phyloP scores from a whole-genome alignment of 805 yeast species.

The Isabelozyma pseudorhagii region DNA sequence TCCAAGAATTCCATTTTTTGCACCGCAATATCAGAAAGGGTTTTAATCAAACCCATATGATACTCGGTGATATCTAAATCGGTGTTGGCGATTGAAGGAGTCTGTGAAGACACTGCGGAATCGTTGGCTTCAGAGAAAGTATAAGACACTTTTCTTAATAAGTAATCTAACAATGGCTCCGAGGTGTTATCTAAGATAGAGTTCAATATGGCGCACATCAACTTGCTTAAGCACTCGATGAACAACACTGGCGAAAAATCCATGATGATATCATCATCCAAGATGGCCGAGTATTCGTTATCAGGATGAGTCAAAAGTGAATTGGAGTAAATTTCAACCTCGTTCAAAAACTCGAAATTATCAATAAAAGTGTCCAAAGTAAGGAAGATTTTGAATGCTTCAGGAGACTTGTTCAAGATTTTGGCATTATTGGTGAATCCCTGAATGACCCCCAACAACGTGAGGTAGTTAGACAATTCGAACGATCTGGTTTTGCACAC shows the following conservation, averaged over 20 bases:
- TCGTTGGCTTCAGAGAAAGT: conserved; percentile 8
- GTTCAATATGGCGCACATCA: conserved; percentile 34
- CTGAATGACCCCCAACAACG: conserved; percentile 32
- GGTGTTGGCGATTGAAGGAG: conserved; percentile 1
- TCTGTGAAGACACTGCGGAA: conserved; percentile 16
- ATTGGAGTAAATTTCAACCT: conserved; percentile 29
- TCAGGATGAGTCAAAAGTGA: conserved; percentile 9
- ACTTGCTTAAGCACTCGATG: conserved; percentile 29
- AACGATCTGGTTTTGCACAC: conserved; percentile 19
- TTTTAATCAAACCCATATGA: conserved; percentile 23
- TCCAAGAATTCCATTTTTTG: conserved; percentile 48
- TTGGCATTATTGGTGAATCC: conserved; percentile 26
- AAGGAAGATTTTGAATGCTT: conserved; percentile 27
- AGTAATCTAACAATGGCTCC: conserved; percentile 23
- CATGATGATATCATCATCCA: conserved; percentile 22
- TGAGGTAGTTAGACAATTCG: conserved; percentile 30
- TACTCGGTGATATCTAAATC: conserved; percentile 17
- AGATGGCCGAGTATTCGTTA: conserved; percentile 13
- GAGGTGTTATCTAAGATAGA: conserved; percentile 22
- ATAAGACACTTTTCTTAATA: conserved; percentile 22
- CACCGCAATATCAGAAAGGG: conserved; percentile 30
- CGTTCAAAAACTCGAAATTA: conserved; percentile 35
- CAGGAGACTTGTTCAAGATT: conserved; percentile 19
- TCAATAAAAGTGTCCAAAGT: conserved; percentile 35
- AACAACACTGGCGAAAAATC: conserved; percentile 35